Percentiles rank a stretch among this genome's conserved stretches.
Evolutionary conservation across 2,329 filamentous ascomycete species (phyloP).

Genomic region (Talaromyces piceae): DNA sequence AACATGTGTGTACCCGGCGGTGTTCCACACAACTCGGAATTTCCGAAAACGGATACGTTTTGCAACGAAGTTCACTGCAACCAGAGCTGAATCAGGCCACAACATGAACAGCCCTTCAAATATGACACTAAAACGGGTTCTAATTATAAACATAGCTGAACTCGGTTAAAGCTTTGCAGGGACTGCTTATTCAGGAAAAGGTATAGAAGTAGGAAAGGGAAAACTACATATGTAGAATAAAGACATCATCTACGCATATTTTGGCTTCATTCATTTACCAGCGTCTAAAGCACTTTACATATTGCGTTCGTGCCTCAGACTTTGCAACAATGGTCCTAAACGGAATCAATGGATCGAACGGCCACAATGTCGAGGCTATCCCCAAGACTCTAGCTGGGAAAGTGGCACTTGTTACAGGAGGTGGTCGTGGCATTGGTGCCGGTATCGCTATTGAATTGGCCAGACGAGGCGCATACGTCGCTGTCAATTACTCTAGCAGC

Average conservation of each 20-base stretch:
- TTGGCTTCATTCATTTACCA: too few species aligned
- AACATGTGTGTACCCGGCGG: too few species aligned
- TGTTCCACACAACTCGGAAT: too few species aligned
- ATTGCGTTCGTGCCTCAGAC: too few species aligned
- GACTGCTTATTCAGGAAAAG: neutral
- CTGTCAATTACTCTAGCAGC: constrained; percentile 49
- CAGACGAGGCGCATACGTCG: constrained; percentile 32
- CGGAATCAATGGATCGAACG: constrained; percentile 7
- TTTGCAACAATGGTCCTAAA: neutral
- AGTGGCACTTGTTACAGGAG: constrained; percentile 30
- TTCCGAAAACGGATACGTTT: neutral
- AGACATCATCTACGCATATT: too few species aligned
- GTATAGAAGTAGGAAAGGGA: too few species aligned
- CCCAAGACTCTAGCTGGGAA: constrained; percentile 17
- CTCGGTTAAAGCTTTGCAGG: neutral
- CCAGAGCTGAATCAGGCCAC: neutral
- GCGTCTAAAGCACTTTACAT: too few species aligned
- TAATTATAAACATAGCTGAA: too few species aligned
- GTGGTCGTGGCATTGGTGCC: constrained; percentile 34
- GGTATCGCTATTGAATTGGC: constrained; percentile 37
- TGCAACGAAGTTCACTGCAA: neutral
- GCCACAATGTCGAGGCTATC: neutral
- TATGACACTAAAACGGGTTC: too few species aligned
- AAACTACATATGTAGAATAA: neutral
- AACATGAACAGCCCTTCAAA: neutral